phyloP scores from a whole-genome alignment of 352 stramenopile species.

The Phytophthora citrophthora region DNA sequence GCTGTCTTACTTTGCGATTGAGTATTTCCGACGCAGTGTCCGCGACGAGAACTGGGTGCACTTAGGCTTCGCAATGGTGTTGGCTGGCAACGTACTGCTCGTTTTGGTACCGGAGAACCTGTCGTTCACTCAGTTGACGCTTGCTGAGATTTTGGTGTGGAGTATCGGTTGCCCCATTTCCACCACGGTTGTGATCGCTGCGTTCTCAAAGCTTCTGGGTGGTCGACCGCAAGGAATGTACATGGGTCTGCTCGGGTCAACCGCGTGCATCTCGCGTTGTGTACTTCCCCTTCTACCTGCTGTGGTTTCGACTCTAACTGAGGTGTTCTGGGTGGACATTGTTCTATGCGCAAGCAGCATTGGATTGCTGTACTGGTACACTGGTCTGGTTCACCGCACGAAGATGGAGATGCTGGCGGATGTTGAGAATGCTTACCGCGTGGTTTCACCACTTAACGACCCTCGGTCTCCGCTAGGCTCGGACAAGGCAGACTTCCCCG shows the following conservation, averaged over 20 bases:
- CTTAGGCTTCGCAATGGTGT: slow-evolving; percentile 60
- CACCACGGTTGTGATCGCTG: slow-evolving; percentile 67
- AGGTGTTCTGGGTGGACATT: slow-evolving; percentile 79
- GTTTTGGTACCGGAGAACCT: slow-evolving; percentile 43
- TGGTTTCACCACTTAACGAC: slow-evolving; percentile 33
- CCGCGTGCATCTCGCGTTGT: slow-evolving; percentile 69
- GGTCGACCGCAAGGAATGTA: slow-evolving; percentile 69
- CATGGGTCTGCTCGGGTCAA: slow-evolving; percentile 73
- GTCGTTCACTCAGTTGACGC: slow-evolving; percentile 50
- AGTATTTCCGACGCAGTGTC: slow-evolving; percentile 68
- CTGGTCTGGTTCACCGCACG: slow-evolving; percentile 48
- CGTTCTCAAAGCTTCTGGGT: slow-evolving; percentile 75
- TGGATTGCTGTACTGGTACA: slow-evolving; percentile 67
- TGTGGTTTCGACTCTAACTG: slow-evolving; percentile 56
- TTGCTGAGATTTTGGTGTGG: slow-evolving; percentile 75
- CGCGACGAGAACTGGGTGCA: slow-evolving; percentile 74
- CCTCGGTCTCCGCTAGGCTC: slow-evolving; percentile 46
- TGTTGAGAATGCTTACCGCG: slow-evolving; percentile 38
- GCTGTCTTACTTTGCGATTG: slow-evolving; percentile 75
- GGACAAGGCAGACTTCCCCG: slow-evolving; percentile 32
- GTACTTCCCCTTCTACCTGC: slow-evolving; percentile 68
- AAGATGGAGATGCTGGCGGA: slow-evolving; percentile 54
- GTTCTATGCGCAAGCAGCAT: slow-evolving; percentile 59
- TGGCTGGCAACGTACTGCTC: slow-evolving; percentile 59
- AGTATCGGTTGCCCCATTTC: slow-evolving; percentile 81